Evolutionary conservation across 2,329 filamentous ascomycete genomes (phyloP).

Genomic region (Fusarium verticillioides): DNA sequence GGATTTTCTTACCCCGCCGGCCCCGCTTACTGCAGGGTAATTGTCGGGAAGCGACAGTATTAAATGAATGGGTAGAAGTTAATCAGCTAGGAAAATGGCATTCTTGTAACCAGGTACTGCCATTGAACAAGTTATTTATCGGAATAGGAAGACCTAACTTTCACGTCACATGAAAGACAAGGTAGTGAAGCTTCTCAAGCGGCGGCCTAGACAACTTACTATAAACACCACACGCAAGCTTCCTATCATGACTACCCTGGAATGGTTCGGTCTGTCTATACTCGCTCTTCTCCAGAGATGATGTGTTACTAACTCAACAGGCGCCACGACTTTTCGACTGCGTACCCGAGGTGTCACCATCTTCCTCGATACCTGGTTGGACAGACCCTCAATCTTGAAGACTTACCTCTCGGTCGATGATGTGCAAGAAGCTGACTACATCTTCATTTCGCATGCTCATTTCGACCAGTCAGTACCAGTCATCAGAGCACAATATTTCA

Average conservation of each 20-base stretch:
- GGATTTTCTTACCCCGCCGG: background rate
- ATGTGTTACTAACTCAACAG: accelerated
- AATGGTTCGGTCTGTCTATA: background rate
- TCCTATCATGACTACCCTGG: background rate
- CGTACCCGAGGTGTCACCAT: background rate
- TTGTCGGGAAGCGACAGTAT: accelerated
- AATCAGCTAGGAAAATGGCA: accelerated
- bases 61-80: background rate
- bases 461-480: background rate
- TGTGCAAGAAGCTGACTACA: background rate
- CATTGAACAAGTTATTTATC: accelerated
- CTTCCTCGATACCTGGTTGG: background rate
- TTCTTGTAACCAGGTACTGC: accelerated
- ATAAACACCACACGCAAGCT: accelerated
- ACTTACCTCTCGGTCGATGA: background rate
- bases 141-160: accelerated
- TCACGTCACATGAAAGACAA: accelerated
- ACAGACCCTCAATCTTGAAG: background rate
- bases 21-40: background rate
- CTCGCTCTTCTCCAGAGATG: accelerated
- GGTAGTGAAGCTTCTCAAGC: background rate
- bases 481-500: too few species aligned
- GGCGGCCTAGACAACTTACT: accelerated
- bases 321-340: background rate
- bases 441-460: background rate